Conservation (phyloP, 1,284 basidiomycete species). For the Fomitopsis pinicola region DNA sequence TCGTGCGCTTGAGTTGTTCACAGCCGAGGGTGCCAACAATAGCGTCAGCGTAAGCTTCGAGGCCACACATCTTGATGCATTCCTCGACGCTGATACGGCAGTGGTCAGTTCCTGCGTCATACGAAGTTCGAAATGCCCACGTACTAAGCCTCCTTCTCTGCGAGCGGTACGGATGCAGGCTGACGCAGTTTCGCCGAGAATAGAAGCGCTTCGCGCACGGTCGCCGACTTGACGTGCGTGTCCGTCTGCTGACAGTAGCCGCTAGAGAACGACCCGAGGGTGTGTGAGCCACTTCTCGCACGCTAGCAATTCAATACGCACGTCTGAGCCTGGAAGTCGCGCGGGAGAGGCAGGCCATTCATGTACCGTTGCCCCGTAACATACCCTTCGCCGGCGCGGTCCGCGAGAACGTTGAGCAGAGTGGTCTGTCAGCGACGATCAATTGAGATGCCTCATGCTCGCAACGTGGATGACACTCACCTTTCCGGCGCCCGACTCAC, state of each 20-base stretch:
- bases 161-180: slow-evolving; percentile 54
- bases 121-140: slow-evolving; percentile 17
- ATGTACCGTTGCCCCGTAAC: slow-evolving; percentile 75
- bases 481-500: slow-evolving; percentile 80
- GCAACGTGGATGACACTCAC: slow-evolving; percentile 31
- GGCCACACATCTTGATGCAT: slow-evolving; percentile 73
- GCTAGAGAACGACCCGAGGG: slow-evolving; percentile 21
- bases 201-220: slow-evolving; percentile 77
- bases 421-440: slow-evolving; percentile 49
- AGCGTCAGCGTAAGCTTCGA: slow-evolving; percentile 67
- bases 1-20: slow-evolving; percentile 74
- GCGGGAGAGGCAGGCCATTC: slow-evolving; percentile 64
- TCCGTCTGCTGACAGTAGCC: slow-evolving; percentile 83
- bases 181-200: slow-evolving; percentile 84
- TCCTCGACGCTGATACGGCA: slow-evolving; percentile 55
- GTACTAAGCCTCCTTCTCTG: slow-evolving; percentile 77
- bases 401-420: slow-evolving; percentile 77
- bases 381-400: slow-evolving; percentile 69
- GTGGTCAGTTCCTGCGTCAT: not conserved
- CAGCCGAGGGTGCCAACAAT: slow-evolving; percentile 71
- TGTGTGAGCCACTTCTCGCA: not conserved
- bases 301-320: slow-evolving; percentile 18
- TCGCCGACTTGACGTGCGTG: slow-evolving; percentile 62
- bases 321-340: slow-evolving; percentile 72
- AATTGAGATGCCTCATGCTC: not conserved